Conservation (phyloP, 2,329 filamentous ascomycete genomes). For the Peltaster fructicola region DNA sequence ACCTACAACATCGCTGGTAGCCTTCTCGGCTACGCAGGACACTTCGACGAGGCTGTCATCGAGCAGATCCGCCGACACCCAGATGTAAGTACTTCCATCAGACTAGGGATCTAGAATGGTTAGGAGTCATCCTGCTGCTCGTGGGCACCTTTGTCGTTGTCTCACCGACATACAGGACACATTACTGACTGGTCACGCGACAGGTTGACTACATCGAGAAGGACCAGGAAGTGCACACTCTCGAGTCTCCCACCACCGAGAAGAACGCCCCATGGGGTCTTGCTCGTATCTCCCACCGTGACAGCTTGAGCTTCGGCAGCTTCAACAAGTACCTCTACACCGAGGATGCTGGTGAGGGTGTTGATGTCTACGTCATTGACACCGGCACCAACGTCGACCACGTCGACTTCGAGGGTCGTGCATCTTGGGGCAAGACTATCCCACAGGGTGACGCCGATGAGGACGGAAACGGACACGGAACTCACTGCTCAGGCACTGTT, state of each 20-base stretch:
- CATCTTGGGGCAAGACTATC: slow-evolving; percentile 93
- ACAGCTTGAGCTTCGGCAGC: slow-evolving; percentile 68
- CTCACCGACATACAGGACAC: too few relatives aligned
- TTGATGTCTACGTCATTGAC: slow-evolving; percentile 97
- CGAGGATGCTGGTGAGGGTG: slow-evolving; percentile 79
- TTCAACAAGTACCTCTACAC: slow-evolving; percentile 98
- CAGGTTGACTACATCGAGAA: slow-evolving; percentile 95
- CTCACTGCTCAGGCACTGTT: slow-evolving; percentile 96
- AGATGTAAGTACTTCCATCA: slow-evolving; percentile 98
- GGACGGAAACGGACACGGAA: slow-evolving; percentile 96
- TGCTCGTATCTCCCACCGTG: slow-evolving; percentile 90
- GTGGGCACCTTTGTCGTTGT: too few relatives aligned
- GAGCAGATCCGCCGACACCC: slow-evolving; percentile 89
- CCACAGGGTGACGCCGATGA: slow-evolving; percentile 66
- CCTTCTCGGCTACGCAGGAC: slow-evolving; percentile 83
- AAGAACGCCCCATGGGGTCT: slow-evolving; percentile 97
- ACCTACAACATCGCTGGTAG: slow-evolving; percentile 78
- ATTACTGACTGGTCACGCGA: too few relatives aligned
- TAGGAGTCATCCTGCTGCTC: too few relatives aligned
- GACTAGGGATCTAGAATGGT: too few relatives aligned
- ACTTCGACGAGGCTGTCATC: slow-evolving; percentile 85
- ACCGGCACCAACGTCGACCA: slow-evolving; percentile 88
- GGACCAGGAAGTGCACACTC: slow-evolving; percentile 79
- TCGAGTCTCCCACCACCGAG: slow-evolving; percentile 46
- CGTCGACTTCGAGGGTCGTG: slow-evolving; percentile 93